Conservation (phyloP, 495 filamentous ascomycete species). For the Astrothelium macrocarpum region DNA sequence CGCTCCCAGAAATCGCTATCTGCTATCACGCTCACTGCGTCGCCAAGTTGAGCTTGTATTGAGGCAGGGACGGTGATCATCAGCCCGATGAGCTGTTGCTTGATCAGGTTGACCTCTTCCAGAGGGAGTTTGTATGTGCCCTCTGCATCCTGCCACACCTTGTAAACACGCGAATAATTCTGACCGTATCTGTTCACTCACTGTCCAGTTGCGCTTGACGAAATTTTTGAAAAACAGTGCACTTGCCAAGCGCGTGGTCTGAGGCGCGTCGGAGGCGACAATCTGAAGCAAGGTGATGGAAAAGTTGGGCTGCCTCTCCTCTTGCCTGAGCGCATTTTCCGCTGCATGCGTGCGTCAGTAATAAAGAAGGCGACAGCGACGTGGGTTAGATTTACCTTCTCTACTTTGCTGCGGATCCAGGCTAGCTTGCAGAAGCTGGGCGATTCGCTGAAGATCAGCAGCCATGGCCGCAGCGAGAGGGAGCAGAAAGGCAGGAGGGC, state of each 20-base stretch:
- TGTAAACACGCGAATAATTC: background rate
- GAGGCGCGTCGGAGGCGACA: slow-evolving; percentile 59
- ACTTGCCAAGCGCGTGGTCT: slow-evolving; percentile 75
- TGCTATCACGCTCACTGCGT: slow-evolving; percentile 91
- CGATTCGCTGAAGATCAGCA: slow-evolving; percentile 59
- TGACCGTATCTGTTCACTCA: slow-evolving; percentile 30
- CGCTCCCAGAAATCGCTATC: slow-evolving; percentile 94
- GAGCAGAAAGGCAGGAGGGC: background rate
- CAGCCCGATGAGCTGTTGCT: slow-evolving; percentile 83
- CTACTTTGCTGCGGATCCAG: slow-evolving; percentile 77
- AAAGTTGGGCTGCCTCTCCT: slow-evolving; percentile 70
- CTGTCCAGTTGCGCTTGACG: slow-evolving; percentile 80
- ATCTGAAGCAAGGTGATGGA: slow-evolving; percentile 82
- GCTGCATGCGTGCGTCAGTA: slow-evolving; percentile 44
- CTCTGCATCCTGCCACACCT: slow-evolving; percentile 60
- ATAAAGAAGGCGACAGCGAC: background rate
- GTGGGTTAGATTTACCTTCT: slow-evolving; percentile 52
- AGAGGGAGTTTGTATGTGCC: slow-evolving; percentile 75
- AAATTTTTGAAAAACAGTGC: slow-evolving; percentile 98
- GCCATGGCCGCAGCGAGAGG: slow-evolving; percentile 47
- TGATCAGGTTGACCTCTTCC: slow-evolving; percentile 78
- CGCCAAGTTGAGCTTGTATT: slow-evolving; percentile 88
- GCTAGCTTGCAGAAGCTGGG: slow-evolving; percentile 73
- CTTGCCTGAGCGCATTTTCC: slow-evolving; percentile 62
- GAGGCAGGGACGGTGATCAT: slow-evolving; percentile 85